Evolutionary conservation across 768 basidiomycete genomes (phyloP).

Genomic region (Termitomyces sp.): DNA sequence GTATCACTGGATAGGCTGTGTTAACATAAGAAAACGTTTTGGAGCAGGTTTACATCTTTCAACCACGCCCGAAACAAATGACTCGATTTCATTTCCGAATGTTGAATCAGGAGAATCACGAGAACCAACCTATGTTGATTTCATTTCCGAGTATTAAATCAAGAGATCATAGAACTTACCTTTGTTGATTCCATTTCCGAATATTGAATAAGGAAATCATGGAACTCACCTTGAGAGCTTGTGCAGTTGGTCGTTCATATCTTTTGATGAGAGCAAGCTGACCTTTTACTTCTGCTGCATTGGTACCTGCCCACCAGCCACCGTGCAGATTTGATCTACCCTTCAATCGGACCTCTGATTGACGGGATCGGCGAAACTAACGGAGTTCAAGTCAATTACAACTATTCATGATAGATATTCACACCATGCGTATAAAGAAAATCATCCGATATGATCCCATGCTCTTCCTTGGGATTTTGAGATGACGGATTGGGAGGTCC

Average conservation of each 20-base stretch:
- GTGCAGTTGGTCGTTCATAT: conserved; percentile 31
- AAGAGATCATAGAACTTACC: neutral
- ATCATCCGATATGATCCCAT: conserved; percentile 11
- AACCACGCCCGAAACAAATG: conserved; percentile 34
- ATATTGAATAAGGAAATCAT: neutral
- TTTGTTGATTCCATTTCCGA: conserved; percentile 19
- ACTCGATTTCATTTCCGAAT: neutral
- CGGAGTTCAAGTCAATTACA: too few relatives aligned
- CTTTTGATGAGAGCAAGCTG: conserved; percentile 34
- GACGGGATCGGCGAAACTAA: too few relatives aligned
- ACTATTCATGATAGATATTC: too few relatives aligned
- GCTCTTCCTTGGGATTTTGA: conserved; percentile 2
- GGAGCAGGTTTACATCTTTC: conserved; percentile 42
- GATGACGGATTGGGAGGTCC: neutral
- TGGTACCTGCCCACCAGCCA: too few relatives aligned
- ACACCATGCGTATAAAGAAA: conserved; percentile 22
- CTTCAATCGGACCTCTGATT: too few relatives aligned
- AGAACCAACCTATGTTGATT: too few relatives aligned
- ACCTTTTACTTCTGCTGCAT: conserved; percentile 24
- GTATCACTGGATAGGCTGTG: too few relatives aligned
- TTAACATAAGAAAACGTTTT: conserved; percentile 40
- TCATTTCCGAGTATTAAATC: neutral
- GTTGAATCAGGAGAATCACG: neutral
- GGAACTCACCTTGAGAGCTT: conserved; percentile 24
- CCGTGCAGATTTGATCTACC: too few relatives aligned